phyloP scores from a whole-genome alignment of 495 filamentous ascomycete species.

The Hypoxylon cercidicola region DNA sequence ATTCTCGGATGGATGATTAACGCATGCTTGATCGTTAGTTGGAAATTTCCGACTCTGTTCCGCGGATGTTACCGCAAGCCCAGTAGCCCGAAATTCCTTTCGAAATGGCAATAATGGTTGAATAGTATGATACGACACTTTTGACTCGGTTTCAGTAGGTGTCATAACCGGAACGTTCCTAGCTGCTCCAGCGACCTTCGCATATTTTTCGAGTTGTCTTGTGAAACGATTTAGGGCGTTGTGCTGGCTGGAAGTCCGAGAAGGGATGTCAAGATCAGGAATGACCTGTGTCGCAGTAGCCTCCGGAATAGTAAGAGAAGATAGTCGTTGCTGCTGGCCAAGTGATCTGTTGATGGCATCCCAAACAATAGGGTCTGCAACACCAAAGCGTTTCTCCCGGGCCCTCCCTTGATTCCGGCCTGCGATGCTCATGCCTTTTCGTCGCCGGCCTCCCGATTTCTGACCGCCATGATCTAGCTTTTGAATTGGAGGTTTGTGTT shows the following conservation, averaged over 20 bases:
- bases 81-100: slow-evolving; percentile 56
- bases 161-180: slow-evolving; percentile 45
- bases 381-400: slow-evolving; percentile 40
- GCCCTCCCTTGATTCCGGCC: slow-evolving; percentile 9
- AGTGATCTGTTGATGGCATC: slow-evolving; percentile 51
- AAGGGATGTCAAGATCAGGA: slow-evolving; percentile 20
- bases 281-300: slow-evolving; percentile 2
- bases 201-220: slow-evolving; percentile 55
- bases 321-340: slow-evolving; percentile 50
- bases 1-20: slow-evolving; percentile 15
- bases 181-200: slow-evolving; percentile 39
- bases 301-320: slow-evolving; percentile 43
- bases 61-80: slow-evolving; percentile 60
- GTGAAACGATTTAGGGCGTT: slow-evolving; percentile 53
- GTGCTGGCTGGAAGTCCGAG: slow-evolving; percentile 51
- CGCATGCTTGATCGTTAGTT: not conserved
- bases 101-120: slow-evolving; percentile 57
- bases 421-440: slow-evolving; percentile 15
- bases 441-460: slow-evolving; percentile 17
- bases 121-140: slow-evolving; percentile 55
- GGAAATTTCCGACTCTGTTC: slow-evolving; percentile 49
- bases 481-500: not conserved
- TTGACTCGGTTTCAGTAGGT: slow-evolving; percentile 44
- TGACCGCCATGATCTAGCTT: not conserved
- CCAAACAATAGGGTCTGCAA: slow-evolving; percentile 47